phyloP scores from a whole-genome alignment of 208 protist genomes.

The Leishmania guyanensis region DNA sequence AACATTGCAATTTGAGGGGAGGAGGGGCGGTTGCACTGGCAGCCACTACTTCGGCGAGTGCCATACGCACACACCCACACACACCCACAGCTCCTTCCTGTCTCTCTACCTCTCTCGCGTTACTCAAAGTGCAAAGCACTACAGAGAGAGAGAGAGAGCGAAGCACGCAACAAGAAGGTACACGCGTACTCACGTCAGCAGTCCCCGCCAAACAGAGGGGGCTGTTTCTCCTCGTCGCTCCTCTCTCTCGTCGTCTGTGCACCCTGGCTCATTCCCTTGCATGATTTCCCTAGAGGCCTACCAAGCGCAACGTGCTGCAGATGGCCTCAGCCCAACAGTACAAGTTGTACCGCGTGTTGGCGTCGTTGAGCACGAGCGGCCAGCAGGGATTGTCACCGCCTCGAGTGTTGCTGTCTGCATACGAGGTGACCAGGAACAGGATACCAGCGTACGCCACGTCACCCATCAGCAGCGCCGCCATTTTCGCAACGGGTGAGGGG shows the following conservation, averaged over 20 bases:
- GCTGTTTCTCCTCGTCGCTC: no score
- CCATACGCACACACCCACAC: not conserved
- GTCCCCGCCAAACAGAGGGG: not conserved
- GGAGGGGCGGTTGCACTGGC: not conserved
- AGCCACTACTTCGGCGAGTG: not conserved
- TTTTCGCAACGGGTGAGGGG: conserved; percentile 1
- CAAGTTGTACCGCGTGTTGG: conserved; percentile 16
- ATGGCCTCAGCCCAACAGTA: conserved; percentile 29
- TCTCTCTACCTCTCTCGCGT: not conserved
- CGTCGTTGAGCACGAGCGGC: conserved; percentile 15
- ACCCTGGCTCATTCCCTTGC: not conserved
- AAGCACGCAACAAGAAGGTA: not conserved
- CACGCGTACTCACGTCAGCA: not conserved
- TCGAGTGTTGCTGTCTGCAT: not conserved
- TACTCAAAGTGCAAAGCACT: not conserved
- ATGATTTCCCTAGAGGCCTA: conserved; percentile 1
- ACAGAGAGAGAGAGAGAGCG: not conserved
- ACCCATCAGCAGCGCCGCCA: not conserved
- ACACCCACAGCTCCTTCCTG: not conserved
- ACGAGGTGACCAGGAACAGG: conserved; percentile 18
- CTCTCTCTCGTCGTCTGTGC: not conserved
- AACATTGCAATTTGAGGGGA: not conserved
- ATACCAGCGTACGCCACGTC: conserved; percentile 19
- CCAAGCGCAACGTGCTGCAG: not conserved
- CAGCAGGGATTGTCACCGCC: not conserved